These are phyloP conservation scores for Raffaelea albimanens DNA, from an alignment of 2,329 filamentous ascomycete species.

Conservation along the genomic window DNA sequence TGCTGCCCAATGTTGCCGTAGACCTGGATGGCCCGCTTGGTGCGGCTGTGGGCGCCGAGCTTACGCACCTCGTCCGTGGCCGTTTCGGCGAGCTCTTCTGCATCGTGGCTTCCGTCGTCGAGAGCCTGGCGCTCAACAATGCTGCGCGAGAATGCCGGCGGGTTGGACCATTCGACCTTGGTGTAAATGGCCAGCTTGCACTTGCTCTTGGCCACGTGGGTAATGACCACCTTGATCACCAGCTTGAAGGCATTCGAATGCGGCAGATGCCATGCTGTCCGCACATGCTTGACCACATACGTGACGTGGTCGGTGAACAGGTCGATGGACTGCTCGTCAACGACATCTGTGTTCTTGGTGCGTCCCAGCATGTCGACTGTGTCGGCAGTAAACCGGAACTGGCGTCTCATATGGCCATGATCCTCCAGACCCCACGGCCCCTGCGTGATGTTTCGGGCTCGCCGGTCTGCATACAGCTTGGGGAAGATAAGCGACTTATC, in stretches of 20 bases:
- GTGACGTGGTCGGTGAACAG: constrained; percentile 66
- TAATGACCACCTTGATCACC: constrained; percentile 86
- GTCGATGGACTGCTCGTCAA: constrained; percentile 82
- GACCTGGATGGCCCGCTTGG: constrained; percentile 68
- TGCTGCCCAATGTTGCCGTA: constrained; percentile 68
- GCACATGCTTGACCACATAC: constrained; percentile 54
- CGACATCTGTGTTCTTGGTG: constrained; percentile 51
- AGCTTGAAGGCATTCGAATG: constrained; percentile 70
- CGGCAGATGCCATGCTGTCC: constrained; percentile 75
- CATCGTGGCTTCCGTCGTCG: constrained; percentile 63
- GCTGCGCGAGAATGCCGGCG: constrained; percentile 50
- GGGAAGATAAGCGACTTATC: constrained; percentile 95
- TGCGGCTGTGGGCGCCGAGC: constrained; percentile 63
- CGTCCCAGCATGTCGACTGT: constrained; percentile 56
- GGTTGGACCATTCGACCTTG: constrained; percentile 75
- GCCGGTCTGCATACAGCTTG: constrained; percentile 75
- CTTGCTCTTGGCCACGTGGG: constrained; percentile 82
- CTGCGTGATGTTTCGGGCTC: constrained; percentile 71
- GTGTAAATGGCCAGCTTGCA: constrained; percentile 86
- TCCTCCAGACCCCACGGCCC: constrained; percentile 73
- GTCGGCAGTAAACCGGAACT: constrained; percentile 73
- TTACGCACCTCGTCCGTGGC: constrained; percentile 69
- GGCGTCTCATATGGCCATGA: constrained; percentile 60
- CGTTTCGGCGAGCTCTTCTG: constrained; percentile 64
- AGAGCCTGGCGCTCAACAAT: constrained; percentile 63